These are phyloP conservation scores for Fusarium buxicola DNA, from an alignment of 2,329 filamentous ascomycete genomes.

Conservation along the genomic window DNA sequence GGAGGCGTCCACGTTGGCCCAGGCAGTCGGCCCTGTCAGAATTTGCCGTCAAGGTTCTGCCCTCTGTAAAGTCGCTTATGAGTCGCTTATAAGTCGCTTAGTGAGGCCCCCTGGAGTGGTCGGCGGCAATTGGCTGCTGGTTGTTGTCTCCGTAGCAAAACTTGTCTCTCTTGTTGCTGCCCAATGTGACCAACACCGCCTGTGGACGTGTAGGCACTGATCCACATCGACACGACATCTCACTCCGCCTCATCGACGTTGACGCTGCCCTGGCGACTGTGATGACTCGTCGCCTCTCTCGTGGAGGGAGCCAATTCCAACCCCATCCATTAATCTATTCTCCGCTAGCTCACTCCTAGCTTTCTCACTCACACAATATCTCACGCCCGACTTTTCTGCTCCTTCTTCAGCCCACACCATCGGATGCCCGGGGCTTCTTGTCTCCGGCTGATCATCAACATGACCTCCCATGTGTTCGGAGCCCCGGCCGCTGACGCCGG, in stretches of 20 bases:
- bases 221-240: conserved; percentile 7
- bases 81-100: conserved; percentile 12
- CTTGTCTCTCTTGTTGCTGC: conserved; percentile 45
- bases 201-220: conserved; percentile 5
- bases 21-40: conserved; percentile 22
- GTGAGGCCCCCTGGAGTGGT: conserved; percentile 39
- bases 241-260: conserved; percentile 28
- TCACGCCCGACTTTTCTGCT: conserved; percentile 12
- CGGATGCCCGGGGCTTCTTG: conserved; percentile 42
- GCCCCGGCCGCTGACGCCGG: conserved; percentile 29
- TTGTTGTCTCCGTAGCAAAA: conserved; percentile 23
- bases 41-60: neutral
- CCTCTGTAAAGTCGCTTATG: neutral
- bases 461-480: conserved; percentile 38
- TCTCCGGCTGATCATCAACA: conserved; percentile 39
- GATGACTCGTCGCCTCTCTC: conserved; percentile 20
- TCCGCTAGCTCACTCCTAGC: conserved; percentile 36
- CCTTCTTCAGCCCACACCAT: conserved; percentile 14
- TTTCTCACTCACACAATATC: conserved; percentile 20
- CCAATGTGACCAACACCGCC: conserved; percentile 40
- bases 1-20: conserved; percentile 15
- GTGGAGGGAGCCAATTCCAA: conserved; percentile 39
- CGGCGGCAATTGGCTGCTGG: conserved; percentile 37
- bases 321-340: conserved; percentile 38
- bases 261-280: conserved; percentile 19